These are phyloP conservation scores for Lagenaria siceraria DNA, from an alignment of 306 rosid genomes.

Conservation along the genomic window DNA sequence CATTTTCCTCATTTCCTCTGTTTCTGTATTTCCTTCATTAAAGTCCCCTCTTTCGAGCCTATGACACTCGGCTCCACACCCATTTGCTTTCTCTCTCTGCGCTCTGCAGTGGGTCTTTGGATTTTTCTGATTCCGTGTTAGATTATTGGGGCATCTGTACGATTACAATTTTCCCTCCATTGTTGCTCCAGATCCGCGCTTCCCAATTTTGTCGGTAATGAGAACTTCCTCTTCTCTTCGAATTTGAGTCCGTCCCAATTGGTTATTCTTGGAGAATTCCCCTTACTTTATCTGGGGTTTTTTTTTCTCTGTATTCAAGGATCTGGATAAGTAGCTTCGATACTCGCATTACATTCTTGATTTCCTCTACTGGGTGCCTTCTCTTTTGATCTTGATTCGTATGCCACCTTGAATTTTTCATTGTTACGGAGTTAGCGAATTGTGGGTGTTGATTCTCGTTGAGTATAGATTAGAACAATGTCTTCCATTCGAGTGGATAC, in stretches of 20 bases:
- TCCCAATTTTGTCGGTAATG: neutral
- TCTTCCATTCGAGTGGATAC: constrained; percentile 38
- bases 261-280: neutral
- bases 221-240: neutral
- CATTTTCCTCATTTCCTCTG: neutral
- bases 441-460: neutral
- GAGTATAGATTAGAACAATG: constrained; percentile 21
- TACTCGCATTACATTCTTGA: neutral
- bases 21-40: neutral
- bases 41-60: neutral
- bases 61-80: neutral
- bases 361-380: neutral
- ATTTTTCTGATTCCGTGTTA: neutral
- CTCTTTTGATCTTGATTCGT: neutral
- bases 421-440: neutral
- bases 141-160: neutral
- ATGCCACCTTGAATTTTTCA: neutral
- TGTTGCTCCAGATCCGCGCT: neutral
- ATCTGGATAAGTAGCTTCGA: neutral
- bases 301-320: neutral
- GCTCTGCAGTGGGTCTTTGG: neutral
- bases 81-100: neutral
- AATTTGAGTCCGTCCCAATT: neutral
- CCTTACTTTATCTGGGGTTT: neutral
- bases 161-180: neutral